Evolutionary conservation across 225 moss, liverwort and hornwort species (phyloP), one percentile per base, ranked within the genome.

Genomic region (Bryum argenteum): DNA sequence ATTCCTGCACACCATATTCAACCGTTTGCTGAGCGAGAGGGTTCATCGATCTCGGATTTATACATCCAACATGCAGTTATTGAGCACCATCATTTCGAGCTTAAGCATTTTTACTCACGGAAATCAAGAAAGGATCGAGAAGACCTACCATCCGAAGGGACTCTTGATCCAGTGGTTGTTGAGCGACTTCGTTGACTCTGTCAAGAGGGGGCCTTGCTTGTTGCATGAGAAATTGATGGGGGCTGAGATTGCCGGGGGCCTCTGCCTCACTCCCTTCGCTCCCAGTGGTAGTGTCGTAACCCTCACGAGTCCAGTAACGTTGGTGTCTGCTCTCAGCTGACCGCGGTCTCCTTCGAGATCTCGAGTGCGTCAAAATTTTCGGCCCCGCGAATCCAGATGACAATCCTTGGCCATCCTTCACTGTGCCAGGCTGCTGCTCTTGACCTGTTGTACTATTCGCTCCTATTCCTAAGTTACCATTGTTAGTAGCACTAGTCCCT

Each of bases 231-330:
- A 73, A 71, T 9, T 78, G 66, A 14, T 20, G 44, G 75, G 82
- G 80, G 58, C 65, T 63, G 68, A 73, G 69, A 51, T 67, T 69
- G n/a, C 75, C 76, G 33, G 33, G 33, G 40, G 79, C 77, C 66
- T 89, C 92, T 40, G 82, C 82, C 63, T 86, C 88, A 66, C 92
- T 89, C 61, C 80, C 85, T 81, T 89, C 89, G 61, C 88, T 89
- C 20, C 82, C 85, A 18, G 79, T 80, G 37, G 85, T 80, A 14
- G 74, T 84, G 43, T 83, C 88, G 43, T 81, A 78, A 65, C 80
- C 66, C 52, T 84, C 84, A 57, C 71, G 74, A 51, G 79, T 72
- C 82, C 82, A 84, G 51, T 76, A 66, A 10, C 76, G 76, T 69
- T 90, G 84, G 48, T 83, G 87, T 58, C 82, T 79, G 80, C 87